Conservation (phyloP, 148 eudicot genomes). For the Euryodendron excelsum region DNA sequence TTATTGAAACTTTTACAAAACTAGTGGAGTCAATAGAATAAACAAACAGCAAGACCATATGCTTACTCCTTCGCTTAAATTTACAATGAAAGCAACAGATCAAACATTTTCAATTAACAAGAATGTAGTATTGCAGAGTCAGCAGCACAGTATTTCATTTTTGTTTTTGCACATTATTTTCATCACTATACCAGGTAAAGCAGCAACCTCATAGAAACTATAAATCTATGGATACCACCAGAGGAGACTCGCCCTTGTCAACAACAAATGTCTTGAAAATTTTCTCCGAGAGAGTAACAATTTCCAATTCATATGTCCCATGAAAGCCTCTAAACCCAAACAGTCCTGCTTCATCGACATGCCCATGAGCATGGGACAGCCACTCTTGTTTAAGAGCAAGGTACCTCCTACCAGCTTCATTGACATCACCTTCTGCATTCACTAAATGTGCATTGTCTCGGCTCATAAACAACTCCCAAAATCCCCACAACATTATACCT, state of each 20-base stretch:
- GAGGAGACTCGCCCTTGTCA: conserved; percentile 58
- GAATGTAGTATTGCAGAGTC: background rate
- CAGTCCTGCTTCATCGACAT: conserved; percentile 58
- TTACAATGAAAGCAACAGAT: background rate
- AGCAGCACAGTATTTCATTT: background rate
- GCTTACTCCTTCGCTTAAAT: background rate
- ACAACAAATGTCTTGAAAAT: conserved; percentile 69
- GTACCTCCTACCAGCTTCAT: conserved; percentile 72
- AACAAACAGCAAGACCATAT: background rate
- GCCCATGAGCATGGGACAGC: conserved; percentile 60
- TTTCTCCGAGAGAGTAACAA: conserved; percentile 28
- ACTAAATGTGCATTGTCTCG: conserved; percentile 69
- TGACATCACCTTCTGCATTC: conserved; percentile 86
- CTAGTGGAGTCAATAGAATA: background rate
- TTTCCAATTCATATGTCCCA: conserved; percentile 73
- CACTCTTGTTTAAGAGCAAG: conserved; percentile 72
- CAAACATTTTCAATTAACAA: background rate
- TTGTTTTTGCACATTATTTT: background rate
- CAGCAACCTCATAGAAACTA: conserved; percentile 16
- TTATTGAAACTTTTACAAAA: too few species aligned
- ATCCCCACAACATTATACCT: conserved; percentile 88
- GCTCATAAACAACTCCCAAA: conserved; percentile 92
- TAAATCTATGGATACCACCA: conserved; percentile 44
- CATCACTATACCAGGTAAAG: background rate
- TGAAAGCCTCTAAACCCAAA: conserved; percentile 79